Evolutionary conservation across 148 eudicot genomes (phyloP).

Genomic region (Rhododendron henanense): DNA sequence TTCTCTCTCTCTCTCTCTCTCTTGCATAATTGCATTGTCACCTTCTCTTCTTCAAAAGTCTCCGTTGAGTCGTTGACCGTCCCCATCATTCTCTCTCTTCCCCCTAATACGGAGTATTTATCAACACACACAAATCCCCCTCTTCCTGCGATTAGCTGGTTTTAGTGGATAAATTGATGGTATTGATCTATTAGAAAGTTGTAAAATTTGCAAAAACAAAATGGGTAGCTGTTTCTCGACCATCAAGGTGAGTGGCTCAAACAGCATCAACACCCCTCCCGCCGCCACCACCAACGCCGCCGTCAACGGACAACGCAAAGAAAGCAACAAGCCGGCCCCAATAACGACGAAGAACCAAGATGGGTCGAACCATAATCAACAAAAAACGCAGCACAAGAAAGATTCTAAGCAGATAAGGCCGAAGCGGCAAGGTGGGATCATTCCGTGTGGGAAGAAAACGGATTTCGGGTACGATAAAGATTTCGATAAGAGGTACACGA

Average conservation of each 20-base stretch:
- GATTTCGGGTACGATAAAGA: constrained; percentile 89
- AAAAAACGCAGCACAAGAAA: constrained; percentile 6
- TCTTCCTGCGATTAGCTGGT: neutral
- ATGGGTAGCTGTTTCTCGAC: constrained; percentile 78
- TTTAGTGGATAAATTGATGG: neutral
- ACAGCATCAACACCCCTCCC: constrained; percentile 32
- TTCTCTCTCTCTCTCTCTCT: neutral
- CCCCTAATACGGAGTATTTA: neutral
- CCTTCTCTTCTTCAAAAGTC: neutral
- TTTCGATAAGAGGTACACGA: constrained; percentile 52
- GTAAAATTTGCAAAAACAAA: neutral
- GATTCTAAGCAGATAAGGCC: constrained; percentile 7
- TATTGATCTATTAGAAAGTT: neutral
- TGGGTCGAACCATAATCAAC: constrained; percentile 19
- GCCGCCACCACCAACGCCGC: constrained; percentile 10
- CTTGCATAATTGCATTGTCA: neutral
- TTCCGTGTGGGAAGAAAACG: constrained; percentile 74
- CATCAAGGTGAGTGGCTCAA: constrained; percentile 50
- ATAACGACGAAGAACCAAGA: constrained; percentile 19
- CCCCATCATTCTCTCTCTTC: neutral
- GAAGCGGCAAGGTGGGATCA: constrained; percentile 30
- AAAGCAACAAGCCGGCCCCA: constrained; percentile 8
- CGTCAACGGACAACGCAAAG: constrained; percentile 13
- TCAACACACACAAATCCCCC: neutral
- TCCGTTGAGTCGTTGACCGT: neutral